phyloP scores from a whole-genome alignment of 768 basidiomycete species.

The Tylopilus sp. region DNA sequence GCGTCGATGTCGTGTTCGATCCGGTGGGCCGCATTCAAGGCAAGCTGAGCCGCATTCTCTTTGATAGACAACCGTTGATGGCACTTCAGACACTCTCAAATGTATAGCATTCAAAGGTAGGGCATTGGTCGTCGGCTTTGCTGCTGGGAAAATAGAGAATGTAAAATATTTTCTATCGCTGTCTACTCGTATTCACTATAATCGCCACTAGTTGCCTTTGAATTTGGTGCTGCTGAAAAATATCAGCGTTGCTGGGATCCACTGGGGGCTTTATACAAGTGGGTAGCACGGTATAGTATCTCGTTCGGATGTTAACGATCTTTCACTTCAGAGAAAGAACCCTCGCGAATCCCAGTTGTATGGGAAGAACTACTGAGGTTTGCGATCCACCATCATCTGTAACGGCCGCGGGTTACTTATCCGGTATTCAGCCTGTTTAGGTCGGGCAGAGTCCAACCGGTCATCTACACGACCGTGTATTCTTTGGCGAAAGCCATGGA shows the following conservation, averaged over 20 bases:
- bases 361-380: slow-evolving; percentile 71
- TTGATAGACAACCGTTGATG: not conserved
- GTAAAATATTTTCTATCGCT: not conserved
- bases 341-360: slow-evolving; percentile 56
- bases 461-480: slow-evolving; percentile 68
- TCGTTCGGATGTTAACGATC: not conserved
- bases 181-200: slow-evolving; percentile 3
- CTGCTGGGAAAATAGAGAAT: slow-evolving; percentile 23
- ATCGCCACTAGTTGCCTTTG: slow-evolving; percentile 68
- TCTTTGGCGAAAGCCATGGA: slow-evolving; percentile 62
- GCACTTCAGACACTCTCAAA: slow-evolving; percentile 68
- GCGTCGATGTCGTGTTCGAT: slow-evolving; percentile 85
- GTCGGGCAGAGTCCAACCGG: slow-evolving; percentile 61
- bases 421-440: slow-evolving; percentile 53
- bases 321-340: slow-evolving; percentile 55
- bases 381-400: slow-evolving; percentile 18
- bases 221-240: slow-evolving; percentile 85
- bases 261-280: slow-evolving; percentile 84
- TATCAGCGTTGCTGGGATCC: slow-evolving; percentile 76
- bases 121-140: slow-evolving; percentile 83
- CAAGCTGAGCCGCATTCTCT: slow-evolving; percentile 19
- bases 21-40: slow-evolving; percentile 80
- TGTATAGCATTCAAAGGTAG: slow-evolving; percentile 95
- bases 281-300: slow-evolving; percentile 24
- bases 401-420: slow-evolving; percentile 1